Percentiles rank a stretch among this genome's conserved stretches.
These are phyloP conservation scores for Byssochlamys sp. DNA, from an alignment of 2,329 filamentous ascomycete genomes.

Conservation along the genomic window DNA sequence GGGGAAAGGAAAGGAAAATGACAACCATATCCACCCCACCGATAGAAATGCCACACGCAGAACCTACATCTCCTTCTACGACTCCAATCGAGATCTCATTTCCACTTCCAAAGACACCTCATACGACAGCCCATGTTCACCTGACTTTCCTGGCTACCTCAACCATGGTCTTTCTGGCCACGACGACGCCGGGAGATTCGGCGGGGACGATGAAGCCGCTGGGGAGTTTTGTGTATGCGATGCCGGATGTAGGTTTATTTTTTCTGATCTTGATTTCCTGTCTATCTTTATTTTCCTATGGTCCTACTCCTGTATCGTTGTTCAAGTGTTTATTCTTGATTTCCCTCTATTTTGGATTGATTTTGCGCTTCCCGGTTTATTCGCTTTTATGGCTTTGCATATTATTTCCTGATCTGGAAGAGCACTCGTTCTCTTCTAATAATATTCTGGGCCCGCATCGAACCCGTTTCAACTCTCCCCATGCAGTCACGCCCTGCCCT, in stretches of 20 bases:
- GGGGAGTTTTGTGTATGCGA: conserved; percentile 86
- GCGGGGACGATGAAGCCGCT: conserved; percentile 43
- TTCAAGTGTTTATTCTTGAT: too few species aligned
- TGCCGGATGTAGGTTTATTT: conserved; percentile 63
- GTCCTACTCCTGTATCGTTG: conserved; percentile 6
- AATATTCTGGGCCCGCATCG: too few species aligned
- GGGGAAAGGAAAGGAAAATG: conserved; percentile 8
- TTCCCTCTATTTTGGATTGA: background rate
- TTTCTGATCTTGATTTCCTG: background rate
- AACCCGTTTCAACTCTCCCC: too few species aligned
- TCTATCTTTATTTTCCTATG: background rate
- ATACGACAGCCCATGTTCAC: conserved; percentile 51
- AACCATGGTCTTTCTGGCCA: conserved; percentile 49
- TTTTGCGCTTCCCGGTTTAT: background rate
- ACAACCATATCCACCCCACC: conserved; percentile 5
- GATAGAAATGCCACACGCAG: conserved; percentile 7
- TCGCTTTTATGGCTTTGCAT: too few species aligned
- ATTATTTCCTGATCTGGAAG: too few species aligned
- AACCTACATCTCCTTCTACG: conserved; percentile 16
- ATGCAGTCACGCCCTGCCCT: background rate
- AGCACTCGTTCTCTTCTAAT: too few species aligned
- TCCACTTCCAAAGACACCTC: conserved; percentile 46
- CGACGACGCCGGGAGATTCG: conserved; percentile 39
- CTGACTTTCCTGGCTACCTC: conserved; percentile 46
- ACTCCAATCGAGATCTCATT: conserved; percentile 48